Base-by-base conservation (phyloP, 1,139 yeast genomes). In the Kurtzmaniella quercitrusa region DNA sequence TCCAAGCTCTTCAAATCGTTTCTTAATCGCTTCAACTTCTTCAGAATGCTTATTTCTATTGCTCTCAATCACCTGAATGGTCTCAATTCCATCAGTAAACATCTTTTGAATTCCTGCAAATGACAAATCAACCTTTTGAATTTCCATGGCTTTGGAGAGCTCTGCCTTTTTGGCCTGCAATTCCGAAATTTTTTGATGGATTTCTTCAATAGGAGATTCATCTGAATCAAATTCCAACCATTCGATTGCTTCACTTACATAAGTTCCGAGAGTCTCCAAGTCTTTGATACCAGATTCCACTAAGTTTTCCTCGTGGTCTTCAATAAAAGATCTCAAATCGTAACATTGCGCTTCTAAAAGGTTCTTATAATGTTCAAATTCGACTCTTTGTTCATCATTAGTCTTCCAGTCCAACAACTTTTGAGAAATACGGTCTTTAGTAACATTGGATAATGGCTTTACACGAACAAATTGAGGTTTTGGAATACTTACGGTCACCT, bases 161-260 rank as follows among this genome's bases (percentile, higher is more conserved):
- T 55, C 58, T 1, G 45, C 36, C 49, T 56, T 60, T 41, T 56
- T 56, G 3, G 45, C 46, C 2, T 50, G 46, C 15, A 70, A 45
- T 38, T 55, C 54, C 2, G 51, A 47, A 16, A 60, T 50, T 48
- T 63, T 68, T 1, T 47, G 51, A 40, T 62, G 54, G 38, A 79
- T 59, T 9, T 66, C 76, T n/a, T 66, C 67, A 37, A 73, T 47
- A 1, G 71, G 50, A 1, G 88, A 77, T 25, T 68, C 70, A 45
- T 81, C 86, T 43, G 88, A 77, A 18, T 83, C 91, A 51, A 77
- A 81, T 44, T 88, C 95, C 34, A 89, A 67, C 96, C 96, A 88
- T 49, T 85, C 94, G 42, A 85, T 65, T 19, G 73, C 65, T 19
- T 80, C 82, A 25, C 67, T 50, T 2, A 84, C 74, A 31, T 52